These are phyloP conservation scores for Naganishia friedmannii DNA, from an alignment of 768 basidiomycete species.

Conservation along the genomic window DNA sequence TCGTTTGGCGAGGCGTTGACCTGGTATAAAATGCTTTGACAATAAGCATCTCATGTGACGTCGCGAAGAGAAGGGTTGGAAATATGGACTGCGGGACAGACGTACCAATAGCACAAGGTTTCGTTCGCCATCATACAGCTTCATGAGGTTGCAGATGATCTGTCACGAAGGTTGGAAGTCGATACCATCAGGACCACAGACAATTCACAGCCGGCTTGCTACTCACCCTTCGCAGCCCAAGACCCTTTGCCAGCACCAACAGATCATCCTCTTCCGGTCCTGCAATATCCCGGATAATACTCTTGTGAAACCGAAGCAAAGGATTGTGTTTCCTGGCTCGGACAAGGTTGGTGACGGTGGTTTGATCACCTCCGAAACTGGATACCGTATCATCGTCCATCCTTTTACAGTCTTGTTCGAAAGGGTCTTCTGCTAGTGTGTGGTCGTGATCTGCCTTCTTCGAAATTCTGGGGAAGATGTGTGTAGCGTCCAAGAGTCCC, in stretches of 20 bases:
- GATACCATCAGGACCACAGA: background rate
- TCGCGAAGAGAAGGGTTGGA: background rate
- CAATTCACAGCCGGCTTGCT: background rate
- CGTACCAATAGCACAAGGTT: conserved; percentile 75
- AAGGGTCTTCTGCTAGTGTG: background rate
- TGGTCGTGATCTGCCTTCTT: background rate
- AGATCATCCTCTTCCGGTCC: conserved; percentile 54
- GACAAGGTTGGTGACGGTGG: conserved; percentile 15
- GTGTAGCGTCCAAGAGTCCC: background rate
- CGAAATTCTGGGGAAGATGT: no score
- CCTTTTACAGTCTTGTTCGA: background rate
- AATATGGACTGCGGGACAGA: background rate
- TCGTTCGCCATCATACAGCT: conserved; percentile 83
- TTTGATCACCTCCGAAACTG: conserved; percentile 18
- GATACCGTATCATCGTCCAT: conserved; percentile 17
- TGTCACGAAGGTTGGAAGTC: conserved; percentile 35
- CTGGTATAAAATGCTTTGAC: conserved; percentile 59
- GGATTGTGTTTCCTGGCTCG: conserved; percentile 41
- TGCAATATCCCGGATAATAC: conserved; percentile 52
- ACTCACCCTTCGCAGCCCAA: conserved; percentile 67
- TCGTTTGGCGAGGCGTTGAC: conserved; percentile 66
- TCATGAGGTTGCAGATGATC: conserved; percentile 78
- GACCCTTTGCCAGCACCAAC: conserved; percentile 77
- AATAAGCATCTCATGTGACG: background rate
- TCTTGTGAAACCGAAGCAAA: conserved; percentile 51